These are phyloP conservation scores for Didymellaceae sp. DNA, from an alignment of 2,329 filamentous ascomycete species.

Conservation along the genomic window DNA sequence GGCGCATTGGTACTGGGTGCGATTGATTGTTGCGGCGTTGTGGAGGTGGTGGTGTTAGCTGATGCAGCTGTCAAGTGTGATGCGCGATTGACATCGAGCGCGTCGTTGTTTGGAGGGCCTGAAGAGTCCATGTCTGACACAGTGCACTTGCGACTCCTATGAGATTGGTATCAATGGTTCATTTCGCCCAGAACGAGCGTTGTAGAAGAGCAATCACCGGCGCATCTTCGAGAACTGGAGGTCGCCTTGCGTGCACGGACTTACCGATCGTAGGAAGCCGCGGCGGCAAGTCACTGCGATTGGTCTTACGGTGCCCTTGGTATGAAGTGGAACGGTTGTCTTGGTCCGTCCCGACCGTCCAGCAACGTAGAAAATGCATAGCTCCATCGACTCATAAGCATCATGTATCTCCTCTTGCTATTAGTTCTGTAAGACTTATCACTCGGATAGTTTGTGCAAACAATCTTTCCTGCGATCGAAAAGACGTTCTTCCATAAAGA, in stretches of 20 bases:
- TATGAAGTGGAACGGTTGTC: too few relatives aligned
- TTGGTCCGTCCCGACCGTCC: too few relatives aligned
- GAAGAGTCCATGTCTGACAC: conserved; percentile 28
- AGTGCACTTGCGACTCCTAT: conserved; percentile 22
- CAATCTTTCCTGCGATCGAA: too few relatives aligned
- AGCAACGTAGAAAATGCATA: too few relatives aligned
- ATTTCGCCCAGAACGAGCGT: conserved; percentile 6
- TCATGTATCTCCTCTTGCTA: too few relatives aligned
- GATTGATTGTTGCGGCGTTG: conserved; percentile 29
- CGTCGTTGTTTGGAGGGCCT: conserved; percentile 12
- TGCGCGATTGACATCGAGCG: conserved; percentile 27
- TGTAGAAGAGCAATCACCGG: conserved; percentile 10
- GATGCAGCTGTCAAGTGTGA: conserved; percentile 24
- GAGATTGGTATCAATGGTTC: conserved; percentile 11
- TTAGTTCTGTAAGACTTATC: too few relatives aligned
- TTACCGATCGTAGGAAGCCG: conserved; percentile 12
- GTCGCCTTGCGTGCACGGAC: conserved; percentile 15
- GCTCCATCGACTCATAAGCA: too few relatives aligned
- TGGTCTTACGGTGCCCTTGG: conserved; percentile 1
- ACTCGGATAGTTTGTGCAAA: too few relatives aligned
- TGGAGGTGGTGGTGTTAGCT: conserved; percentile 27
- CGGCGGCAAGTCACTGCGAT: conserved; percentile 2
- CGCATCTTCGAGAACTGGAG: conserved; percentile 7
- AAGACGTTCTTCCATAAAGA: too few relatives aligned
- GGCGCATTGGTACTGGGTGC: conserved; percentile 30